Conservation (phyloP, 2,329 filamentous ascomycete genomes). For the Triangularia setosa region DNA sequence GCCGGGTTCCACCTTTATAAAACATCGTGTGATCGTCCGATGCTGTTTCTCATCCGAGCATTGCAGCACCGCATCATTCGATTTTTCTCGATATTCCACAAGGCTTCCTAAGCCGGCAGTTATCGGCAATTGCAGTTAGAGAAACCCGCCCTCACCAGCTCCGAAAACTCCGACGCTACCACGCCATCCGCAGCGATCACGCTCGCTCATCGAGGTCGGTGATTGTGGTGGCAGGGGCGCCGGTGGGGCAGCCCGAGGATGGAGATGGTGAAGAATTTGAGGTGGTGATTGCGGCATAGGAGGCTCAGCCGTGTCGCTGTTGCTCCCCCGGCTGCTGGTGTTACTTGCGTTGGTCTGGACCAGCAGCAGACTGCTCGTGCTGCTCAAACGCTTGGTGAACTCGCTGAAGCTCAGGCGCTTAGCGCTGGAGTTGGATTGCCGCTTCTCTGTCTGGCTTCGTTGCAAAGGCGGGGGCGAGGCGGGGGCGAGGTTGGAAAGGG, state of each 20-base stretch:
- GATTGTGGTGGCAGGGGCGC: conserved; percentile 27
- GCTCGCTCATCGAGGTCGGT: conserved; percentile 33
- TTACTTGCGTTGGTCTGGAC: conserved; percentile 53
- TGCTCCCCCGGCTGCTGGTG: conserved; percentile 45
- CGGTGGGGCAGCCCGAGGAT: conserved; percentile 20
- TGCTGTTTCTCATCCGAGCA: neutral
- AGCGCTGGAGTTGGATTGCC: conserved; percentile 49
- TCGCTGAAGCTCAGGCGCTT: conserved; percentile 61
- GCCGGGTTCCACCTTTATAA: neutral
- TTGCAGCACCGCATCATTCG: neutral
- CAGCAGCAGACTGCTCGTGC: conserved; percentile 56
- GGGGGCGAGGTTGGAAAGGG: conserved; percentile 24
- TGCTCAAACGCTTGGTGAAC: conserved; percentile 57
- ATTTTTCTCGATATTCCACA: neutral
- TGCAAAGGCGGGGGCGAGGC: conserved; percentile 23
- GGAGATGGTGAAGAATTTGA: conserved; percentile 31
- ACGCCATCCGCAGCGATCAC: conserved; percentile 52
- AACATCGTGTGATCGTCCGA: neutral
- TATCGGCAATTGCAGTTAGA: conserved; percentile 39
- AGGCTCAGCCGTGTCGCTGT: conserved; percentile 38
- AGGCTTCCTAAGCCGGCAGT: neutral
- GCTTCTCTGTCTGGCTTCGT: conserved; percentile 39
- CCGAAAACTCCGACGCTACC: conserved; percentile 51
- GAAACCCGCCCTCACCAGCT: conserved; percentile 50
- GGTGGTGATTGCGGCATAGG: conserved; percentile 29